A percentile compares a stretch with the other conserved stretches of the same genome.
Evolutionary conservation across 108 stramenopile species (phyloP).

Genomic region (Skeletonema menzelii): DNA sequence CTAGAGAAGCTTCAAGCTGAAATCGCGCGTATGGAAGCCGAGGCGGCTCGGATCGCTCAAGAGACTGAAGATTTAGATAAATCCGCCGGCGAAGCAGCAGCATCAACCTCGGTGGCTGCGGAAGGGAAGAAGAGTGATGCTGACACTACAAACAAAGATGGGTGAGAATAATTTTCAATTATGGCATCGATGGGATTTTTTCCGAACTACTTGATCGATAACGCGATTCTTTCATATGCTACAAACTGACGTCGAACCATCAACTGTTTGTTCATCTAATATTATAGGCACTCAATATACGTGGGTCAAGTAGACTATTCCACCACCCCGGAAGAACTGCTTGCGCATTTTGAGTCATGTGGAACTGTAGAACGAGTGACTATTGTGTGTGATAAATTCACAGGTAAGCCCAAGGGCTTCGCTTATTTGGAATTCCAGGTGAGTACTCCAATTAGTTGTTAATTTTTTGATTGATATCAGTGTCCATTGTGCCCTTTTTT

Average conservation of each 20-base stretch:
- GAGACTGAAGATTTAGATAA: constrained; percentile 54
- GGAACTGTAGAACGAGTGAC: constrained; percentile 97
- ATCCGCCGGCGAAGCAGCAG: constrained; percentile 10
- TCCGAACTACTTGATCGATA: background rate
- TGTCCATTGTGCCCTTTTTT: constrained; percentile 7
- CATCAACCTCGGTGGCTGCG: constrained; percentile 26
- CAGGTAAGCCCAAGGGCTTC: constrained; percentile 89
- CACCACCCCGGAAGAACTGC: constrained; percentile 92
- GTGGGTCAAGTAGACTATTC: constrained; percentile 98
- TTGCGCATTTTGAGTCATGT: constrained; percentile 93
- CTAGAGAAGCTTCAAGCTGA: constrained; percentile 66
- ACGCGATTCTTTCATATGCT: background rate
- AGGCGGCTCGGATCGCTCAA: constrained; percentile 75
- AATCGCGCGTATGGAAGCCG: constrained; percentile 87
- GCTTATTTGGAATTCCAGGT: constrained; percentile 72
- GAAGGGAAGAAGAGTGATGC: constrained; percentile 12
- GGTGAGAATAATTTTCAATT: constrained; percentile 10
- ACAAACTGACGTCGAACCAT: background rate
- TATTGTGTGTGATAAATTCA: constrained; percentile 96
- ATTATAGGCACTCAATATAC: constrained; percentile 71
- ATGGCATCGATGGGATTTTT: background rate
- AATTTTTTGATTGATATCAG: background rate
- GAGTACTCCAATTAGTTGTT: constrained; percentile 22
- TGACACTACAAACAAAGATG: constrained; percentile 34
- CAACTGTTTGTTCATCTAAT: background rate